Evolutionary conservation across 495 filamentous ascomycete genomes (phyloP), one percentile per base, ranked within the genome.

Genomic region (Aspergillus diversus): DNA sequence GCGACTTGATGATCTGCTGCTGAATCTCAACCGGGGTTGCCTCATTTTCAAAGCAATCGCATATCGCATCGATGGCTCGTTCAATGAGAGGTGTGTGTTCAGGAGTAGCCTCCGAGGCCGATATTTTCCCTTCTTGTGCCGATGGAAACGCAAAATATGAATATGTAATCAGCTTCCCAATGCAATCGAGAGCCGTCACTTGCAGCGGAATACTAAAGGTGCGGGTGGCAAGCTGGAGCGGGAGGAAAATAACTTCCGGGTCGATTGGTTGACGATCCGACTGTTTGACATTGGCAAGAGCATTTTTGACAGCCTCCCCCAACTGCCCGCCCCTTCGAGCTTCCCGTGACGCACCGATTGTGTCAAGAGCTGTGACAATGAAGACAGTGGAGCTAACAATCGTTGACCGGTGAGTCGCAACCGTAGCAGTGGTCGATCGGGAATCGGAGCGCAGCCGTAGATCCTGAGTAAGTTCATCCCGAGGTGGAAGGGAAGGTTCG

Each of bases 21-120:
- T 99, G 95, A 33, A 97, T 89, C 67, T 97, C 92, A 55, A 89
- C 84, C 11, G 88, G 87, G 0, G 96, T 98, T 5, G 89, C 90
- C 75, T 99, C 96, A 63, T 95, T 93, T 67, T 97, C 92, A 67
- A 98, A 99, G 72, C 96, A 99, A 70, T 98, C 94, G 82, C 96
- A 98, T 76, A 99, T 98, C 42, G 94, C 97, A 76, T 99, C 96
- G 67, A 99, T 99, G 50, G 96, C 96, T 65, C 93, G 87, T 74
- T 99, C 96, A 72, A 99, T 97, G 71, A 99, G 80, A 3, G 91
- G 89, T 6, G 85, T 73, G 50, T 79, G 75, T 58, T 78, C 73
- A 11, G 74, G 63, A 53, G 80, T 75, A 47, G 81, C 67, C 48
- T 83, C 81, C 35, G 80, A 82, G 61, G 79, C 75, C 53, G 80